Evolutionary conservation across 306 rosid species (phyloP), one percentile per base, ranked within the genome.

Genomic region (Lagenaria siceraria): DNA sequence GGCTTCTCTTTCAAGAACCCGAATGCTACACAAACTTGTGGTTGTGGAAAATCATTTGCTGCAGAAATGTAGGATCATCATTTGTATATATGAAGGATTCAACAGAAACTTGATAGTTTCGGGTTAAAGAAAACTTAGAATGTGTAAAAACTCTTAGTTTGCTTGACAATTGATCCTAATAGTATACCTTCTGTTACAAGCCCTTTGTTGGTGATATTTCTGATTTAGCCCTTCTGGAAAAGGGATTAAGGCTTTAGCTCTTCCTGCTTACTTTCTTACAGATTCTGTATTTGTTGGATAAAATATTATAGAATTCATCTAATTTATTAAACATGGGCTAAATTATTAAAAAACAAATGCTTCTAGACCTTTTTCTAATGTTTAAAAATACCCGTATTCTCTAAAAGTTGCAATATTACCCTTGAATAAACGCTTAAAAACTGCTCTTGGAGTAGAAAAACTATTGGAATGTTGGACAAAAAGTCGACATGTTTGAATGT

Each of bases 1-100:
- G 98, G 98, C 61, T 95, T 95, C 78, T 85, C 96, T 75, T 95
- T 95, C 87, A 89, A 92, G 88, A 95, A 95, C 81, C 98, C 98
- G 33, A 95, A 95, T 82, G 98, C 98, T 4, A 81, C 96, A 25
- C 93, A 95, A 81, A 95, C 98, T 25, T 95, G 98, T 85, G 98
- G 98, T 75, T 95, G 98, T 77, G 98, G 98, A 56, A 92, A 95
- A 90, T 95, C 98, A 76, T 92, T 95, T 86, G 85, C 91, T 21
- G 96, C 97, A 27, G 94, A 89, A 80, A 90, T 91, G 91, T 94
- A 89, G 84, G 78, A 80, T 53, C 75, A 4, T 72, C 42, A 48
- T 71, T 27, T 71, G 76, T 82, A 83, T 78, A 79, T 77, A 79
- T 79, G 46, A 84, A 79, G 77, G 59, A 17, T 49, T 48, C 42